Evolutionary conservation across 257 asterid genomes (phyloP).

Genomic region (Dorcoceras hygrometricum): DNA sequence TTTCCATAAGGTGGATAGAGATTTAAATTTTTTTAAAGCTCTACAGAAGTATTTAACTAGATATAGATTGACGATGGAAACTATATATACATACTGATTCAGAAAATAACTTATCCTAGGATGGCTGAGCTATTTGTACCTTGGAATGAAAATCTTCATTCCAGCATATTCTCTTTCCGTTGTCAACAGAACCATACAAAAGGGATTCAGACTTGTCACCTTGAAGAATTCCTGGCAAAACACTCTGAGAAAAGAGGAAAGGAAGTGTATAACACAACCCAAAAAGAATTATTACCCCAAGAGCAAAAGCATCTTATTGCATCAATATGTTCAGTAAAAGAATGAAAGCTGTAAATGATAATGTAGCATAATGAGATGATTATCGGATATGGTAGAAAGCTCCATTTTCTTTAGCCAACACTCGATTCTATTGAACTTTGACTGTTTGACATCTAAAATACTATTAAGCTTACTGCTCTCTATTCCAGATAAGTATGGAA

Average conservation of each 20-base stretch:
- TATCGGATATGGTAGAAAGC: background rate
- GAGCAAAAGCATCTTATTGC: conserved; percentile 4
- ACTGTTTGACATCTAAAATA: background rate
- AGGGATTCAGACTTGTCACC: conserved; percentile 96
- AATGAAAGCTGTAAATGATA: background rate
- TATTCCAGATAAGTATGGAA: conserved; percentile 2
- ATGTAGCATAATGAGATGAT: background rate
- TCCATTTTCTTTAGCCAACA: background rate
- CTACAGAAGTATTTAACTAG: background rate
- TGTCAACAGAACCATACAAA: conserved; percentile 92
- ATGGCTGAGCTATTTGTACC: conserved; percentile 39
- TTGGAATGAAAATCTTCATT: conserved; percentile 82
- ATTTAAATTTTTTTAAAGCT: too few relatives aligned
- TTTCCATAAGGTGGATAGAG: too few relatives aligned
- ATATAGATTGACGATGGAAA: too few relatives aligned
- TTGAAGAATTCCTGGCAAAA: conserved; percentile 95
- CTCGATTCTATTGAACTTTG: background rate
- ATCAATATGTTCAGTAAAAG: background rate
- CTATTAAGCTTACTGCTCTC: background rate
- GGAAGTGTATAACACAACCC: conserved; percentile 13
- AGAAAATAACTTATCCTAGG: conserved; percentile 6
- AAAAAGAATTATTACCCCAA: background rate
- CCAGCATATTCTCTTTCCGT: conserved; percentile 95
- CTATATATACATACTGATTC: background rate
- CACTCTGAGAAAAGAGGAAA: conserved; percentile 57